These are phyloP conservation scores for Neoboletus subvelutipes DNA, from an alignment of 768 basidiomycete genomes.

Conservation along the genomic window DNA sequence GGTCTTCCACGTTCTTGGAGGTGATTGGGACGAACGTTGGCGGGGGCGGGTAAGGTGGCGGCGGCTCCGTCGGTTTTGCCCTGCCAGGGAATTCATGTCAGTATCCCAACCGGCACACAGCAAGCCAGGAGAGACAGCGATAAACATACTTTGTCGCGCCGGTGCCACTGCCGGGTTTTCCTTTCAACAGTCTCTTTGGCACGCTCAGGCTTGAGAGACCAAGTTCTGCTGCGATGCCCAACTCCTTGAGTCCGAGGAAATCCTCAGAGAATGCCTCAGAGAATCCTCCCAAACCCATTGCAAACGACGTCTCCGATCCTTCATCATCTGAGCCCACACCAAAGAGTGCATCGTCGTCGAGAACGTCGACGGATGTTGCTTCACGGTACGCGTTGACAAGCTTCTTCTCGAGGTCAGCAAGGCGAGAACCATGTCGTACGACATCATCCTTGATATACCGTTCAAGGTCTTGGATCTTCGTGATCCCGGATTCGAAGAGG, in stretches of 20 bases:
- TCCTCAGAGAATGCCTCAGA: conserved; percentile 88
- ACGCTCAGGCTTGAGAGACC: conserved; percentile 76
- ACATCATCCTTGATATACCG: conserved; percentile 89
- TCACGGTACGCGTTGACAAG: conserved; percentile 81
- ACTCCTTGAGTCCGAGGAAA: conserved; percentile 83
- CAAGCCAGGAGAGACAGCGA: not conserved
- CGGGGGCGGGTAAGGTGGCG: conserved; percentile 82
- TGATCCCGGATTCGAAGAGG: conserved; percentile 84
- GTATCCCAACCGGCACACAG: not conserved
- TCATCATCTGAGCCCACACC: conserved; percentile 51
- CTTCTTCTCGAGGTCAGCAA: conserved; percentile 84
- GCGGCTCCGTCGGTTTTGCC: conserved; percentile 68
- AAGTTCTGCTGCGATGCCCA: conserved; percentile 85
- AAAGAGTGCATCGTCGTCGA: conserved; percentile 55
- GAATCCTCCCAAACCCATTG: conserved; percentile 76
- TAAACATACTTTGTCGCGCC: conserved; percentile 48
- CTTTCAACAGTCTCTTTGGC: conserved; percentile 73
- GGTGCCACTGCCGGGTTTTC: conserved; percentile 49
- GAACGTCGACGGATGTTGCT: conserved; percentile 45
- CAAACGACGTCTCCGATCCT: conserved; percentile 63
- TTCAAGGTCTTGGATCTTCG: conserved; percentile 76
- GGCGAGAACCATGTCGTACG: conserved; percentile 71
- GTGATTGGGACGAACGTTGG: conserved; percentile 76
- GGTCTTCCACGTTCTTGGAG: conserved; percentile 61
- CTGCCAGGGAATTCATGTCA: conserved; percentile 34